Evolutionary conservation across 257 asterid species (phyloP), one percentile per base, ranked within the genome.

Genomic region (Gentiana macrophylla): DNA sequence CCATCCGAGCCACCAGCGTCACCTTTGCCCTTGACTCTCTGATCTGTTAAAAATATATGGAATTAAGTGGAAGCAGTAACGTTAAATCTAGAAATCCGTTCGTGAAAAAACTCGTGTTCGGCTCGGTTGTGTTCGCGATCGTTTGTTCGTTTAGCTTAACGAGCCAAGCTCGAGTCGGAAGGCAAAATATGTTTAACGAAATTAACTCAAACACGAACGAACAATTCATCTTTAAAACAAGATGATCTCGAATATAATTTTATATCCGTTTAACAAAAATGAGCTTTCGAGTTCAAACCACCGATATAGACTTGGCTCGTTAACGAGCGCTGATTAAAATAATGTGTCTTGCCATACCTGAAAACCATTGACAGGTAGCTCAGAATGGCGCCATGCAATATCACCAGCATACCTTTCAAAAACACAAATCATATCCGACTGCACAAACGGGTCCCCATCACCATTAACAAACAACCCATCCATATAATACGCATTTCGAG

Each of bases 351-450:
- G 24, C 24, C 24, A 24, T 67, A 84, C 92, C 76, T 74, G 37
- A 4, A 50, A 2, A 33, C 81, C 82, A 1, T 56, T 44, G 36
- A 73, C 32, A 0, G 94, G 82, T 69, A 53, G 62, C 74, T 84
- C 96, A 0, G 92, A 67, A 67, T 87, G 96, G 32, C 96, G 64
- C 96, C 96, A 87, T 0, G 81, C 89, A 41, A 78, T 62, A 12
- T 87, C 94, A 1, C 94, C 94, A 0, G 82, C 72, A 38, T 86
- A 86, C 9, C 86, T 71, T 78, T 86, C 96, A 46, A 84, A 86
- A 2, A 86, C 4, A 50, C 96, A 86, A 7, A 86, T 68, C 82
- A 86, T 73, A 57, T 80, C 74, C 3, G 78, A 54, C 49, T 77
- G 75, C 37, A 78, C 77, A 38, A 70, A 79, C 8, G 96, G 92